Evolutionary conservation across 2,329 filamentous ascomycete species (phyloP), one percentile per base, ranked within the genome.

Genomic region (Colletotrichum falcatum): DNA sequence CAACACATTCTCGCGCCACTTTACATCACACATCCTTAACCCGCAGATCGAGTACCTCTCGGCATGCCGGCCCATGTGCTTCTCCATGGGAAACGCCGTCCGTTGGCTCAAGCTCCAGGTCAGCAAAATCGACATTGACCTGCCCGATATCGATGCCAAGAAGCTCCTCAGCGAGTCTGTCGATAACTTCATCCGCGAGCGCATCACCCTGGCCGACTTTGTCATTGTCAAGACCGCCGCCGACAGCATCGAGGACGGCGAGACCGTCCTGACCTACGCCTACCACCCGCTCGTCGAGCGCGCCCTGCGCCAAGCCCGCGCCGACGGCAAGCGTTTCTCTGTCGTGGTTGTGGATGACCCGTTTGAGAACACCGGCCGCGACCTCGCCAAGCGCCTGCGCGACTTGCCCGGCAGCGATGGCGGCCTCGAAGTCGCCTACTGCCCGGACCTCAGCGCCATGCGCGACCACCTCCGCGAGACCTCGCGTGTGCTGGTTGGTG

Each of bases 11-110:
- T 92, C 94, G 26, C 91, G 96, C 42, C 95, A 99, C 83, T 91
- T 99, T 76, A 96, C 94, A 39, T 92, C 93, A 14, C 94, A 98
- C 81, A 91, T 94, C 73, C 90, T 99, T 70, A 96, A 94, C 77
- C 94, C 95, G 46, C 96, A 99, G 81, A 98, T 99, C 77, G 94
- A 97, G 74, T 98, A 97, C 78, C 88, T 99, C 71, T 93, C 94
- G 71, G 94, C 94, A 74, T 98, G 95, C 78, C 91, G 96, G n/a
- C 95, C 96, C 42, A 93, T 99, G 82, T 97, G 94, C 74, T 96
- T 97, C 81, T 94, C 94, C 72, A 97, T 98, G 91, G 96, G 96
- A 71, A 99, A 98, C 80, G 94, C 94, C 44, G 97, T 99, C 78
- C 90, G 96, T 65, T 95, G 94, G 87, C 87, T 99, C 60, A 99